Conservation (phyloP, 2,329 filamentous ascomycete genomes). For the Alternaria triticimaculans region DNA sequence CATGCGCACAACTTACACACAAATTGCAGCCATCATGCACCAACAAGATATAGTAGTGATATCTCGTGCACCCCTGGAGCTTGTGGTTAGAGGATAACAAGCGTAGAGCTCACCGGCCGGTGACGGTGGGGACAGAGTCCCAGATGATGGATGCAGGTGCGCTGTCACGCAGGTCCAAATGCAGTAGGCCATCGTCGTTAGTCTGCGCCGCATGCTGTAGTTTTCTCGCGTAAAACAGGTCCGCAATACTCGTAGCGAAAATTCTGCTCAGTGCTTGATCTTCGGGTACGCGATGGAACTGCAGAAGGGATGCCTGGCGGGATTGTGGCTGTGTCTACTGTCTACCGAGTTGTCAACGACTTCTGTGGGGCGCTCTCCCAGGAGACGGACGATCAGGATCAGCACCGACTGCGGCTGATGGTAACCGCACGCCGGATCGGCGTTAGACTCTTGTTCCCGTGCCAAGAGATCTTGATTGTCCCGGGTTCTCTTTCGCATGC, state of each 20-base stretch:
- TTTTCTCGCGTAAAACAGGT: neutral
- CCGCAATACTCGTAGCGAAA: neutral
- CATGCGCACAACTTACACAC: neutral
- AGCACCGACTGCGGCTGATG: constrained; percentile 1
- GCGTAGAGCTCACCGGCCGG: neutral
- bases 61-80: neutral
- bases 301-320: neutral
- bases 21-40: neutral
- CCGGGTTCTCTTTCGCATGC: constrained; percentile 10
- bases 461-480: constrained; percentile 10
- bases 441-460: constrained; percentile 4
- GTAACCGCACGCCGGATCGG: neutral
- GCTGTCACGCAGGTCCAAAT: constrained; percentile 6
- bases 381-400: constrained; percentile 1
- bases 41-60: neutral
- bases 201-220: neutral
- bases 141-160: constrained; percentile 4
- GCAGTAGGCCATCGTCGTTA: neutral
- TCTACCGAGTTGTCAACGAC: constrained; percentile 1
- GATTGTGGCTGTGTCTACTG: neutral
- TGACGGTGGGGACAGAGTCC: constrained; percentile 5
- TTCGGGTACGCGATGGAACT: neutral
- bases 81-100: neutral
- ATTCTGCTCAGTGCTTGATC: neutral
- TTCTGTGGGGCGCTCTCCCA: neutral